Conservation (phyloP, 768 basidiomycete species). For the Leccinum broughii region DNA sequence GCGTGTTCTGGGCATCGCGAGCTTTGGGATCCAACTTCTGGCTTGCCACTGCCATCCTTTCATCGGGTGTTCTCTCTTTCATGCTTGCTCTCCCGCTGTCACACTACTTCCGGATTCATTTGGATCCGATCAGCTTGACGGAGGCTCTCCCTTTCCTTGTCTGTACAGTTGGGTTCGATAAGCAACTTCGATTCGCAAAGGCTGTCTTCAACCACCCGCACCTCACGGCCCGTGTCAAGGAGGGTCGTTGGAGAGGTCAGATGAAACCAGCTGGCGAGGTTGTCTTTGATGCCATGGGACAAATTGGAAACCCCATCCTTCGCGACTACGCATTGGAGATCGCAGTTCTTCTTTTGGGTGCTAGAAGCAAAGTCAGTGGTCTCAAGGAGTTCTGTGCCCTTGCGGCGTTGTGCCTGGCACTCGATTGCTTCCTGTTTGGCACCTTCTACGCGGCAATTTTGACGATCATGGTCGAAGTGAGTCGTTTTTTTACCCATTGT, state of each 20-base stretch:
- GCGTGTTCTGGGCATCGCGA: constrained; percentile 85
- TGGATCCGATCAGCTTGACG: constrained; percentile 90
- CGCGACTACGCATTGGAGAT: constrained; percentile 94
- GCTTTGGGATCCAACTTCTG: constrained; percentile 77
- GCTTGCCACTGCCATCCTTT: constrained; percentile 71
- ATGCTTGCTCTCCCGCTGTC: constrained; percentile 79
- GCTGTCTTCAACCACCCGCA: constrained; percentile 87
- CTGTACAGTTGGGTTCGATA: constrained; percentile 97
- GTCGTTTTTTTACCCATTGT: constrained; percentile 19
- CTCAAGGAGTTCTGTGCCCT: constrained; percentile 93
- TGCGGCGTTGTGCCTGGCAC: constrained; percentile 78
- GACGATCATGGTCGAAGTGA: constrained; percentile 94
- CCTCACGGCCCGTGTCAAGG: constrained; percentile 41
- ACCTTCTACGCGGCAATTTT: constrained; percentile 89
- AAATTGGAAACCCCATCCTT: constrained; percentile 80
- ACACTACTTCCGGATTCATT: constrained; percentile 75
- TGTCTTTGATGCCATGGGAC: constrained; percentile 78
- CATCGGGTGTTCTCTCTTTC: constrained; percentile 79
- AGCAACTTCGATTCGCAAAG: constrained; percentile 87
- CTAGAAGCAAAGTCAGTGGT: constrained; percentile 82
- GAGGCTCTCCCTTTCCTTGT: constrained; percentile 98
- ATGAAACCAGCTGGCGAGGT: constrained; percentile 82
- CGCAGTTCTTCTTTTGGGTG: constrained; percentile 84
- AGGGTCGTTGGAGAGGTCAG: constrained; percentile 41
- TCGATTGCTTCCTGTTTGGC: constrained; percentile 87